Evolutionary conservation across 202 grass and related monocot species (phyloP).

Genomic region (Zoysia matrella): DNA sequence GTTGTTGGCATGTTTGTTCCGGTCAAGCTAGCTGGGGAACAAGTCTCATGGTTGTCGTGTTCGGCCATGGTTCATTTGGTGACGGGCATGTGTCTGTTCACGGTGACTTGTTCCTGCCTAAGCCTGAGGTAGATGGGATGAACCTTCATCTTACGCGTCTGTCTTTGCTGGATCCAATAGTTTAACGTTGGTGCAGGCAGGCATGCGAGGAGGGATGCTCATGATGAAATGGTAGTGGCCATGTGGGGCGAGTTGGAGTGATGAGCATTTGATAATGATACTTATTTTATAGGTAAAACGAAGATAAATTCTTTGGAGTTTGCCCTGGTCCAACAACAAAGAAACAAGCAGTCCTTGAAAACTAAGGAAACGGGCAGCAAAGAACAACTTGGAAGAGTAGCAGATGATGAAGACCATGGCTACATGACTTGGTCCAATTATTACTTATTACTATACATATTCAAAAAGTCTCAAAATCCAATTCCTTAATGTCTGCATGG

Average conservation of each 20-base stretch:
- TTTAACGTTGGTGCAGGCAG: neutral
- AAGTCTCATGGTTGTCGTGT: conserved; percentile 39
- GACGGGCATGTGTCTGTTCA: neutral
- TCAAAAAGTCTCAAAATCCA: neutral
- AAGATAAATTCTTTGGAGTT: neutral
- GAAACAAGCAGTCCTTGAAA: neutral
- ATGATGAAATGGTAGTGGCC: conserved; percentile 23
- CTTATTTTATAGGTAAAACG: neutral
- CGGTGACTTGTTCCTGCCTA: neutral
- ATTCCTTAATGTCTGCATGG: neutral
- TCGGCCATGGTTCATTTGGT: neutral
- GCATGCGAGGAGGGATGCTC: neutral
- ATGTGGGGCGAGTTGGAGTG: conserved; percentile 7
- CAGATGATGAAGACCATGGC: neutral
- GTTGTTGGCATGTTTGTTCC: conserved; percentile 20
- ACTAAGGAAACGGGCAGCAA: neutral
- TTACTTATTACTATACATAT: neutral
- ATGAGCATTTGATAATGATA: neutral
- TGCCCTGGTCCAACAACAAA: conserved; percentile 11
- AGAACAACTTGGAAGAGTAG: neutral
- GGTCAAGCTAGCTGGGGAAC: conserved; percentile 38
- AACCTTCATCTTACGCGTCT: conserved; percentile 35
- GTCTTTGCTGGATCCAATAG: neutral
- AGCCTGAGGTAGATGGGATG: conserved; percentile 1
- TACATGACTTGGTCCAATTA: neutral